Conservation (phyloP, 23 red algal genomes). For the Chondrus crispus region DNA sequence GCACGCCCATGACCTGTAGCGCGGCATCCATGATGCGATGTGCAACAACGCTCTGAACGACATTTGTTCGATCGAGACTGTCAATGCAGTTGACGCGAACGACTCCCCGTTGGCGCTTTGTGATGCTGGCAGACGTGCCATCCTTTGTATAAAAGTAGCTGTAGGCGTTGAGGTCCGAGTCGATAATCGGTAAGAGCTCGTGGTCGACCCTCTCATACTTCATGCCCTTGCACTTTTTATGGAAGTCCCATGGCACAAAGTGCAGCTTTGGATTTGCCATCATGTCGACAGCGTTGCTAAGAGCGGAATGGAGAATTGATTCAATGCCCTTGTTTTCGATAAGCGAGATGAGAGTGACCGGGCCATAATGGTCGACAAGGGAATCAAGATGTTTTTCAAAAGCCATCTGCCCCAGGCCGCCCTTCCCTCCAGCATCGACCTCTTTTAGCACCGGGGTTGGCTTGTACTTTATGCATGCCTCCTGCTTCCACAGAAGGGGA, state of each 20-base stretch:
- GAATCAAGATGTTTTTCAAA: conserved; percentile 81
- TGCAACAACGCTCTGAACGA: conserved; percentile 88
- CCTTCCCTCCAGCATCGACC: conserved; percentile 48
- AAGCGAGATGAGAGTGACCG: conserved; percentile 78
- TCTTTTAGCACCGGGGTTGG: conserved; percentile 54
- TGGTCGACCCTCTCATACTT: conserved; percentile 82
- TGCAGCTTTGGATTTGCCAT: conserved; percentile 49
- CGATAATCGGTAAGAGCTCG: conserved; percentile 63
- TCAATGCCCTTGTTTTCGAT: conserved; percentile 78
- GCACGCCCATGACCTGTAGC: conserved; percentile 67
- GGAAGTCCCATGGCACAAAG: conserved; percentile 96
- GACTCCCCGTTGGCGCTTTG: conserved; percentile 69
- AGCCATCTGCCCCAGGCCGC: conserved; percentile 25
- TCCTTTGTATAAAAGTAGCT: conserved; percentile 67
- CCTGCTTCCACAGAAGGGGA: conserved; percentile 87
- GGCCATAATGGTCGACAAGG: conserved; percentile 75
- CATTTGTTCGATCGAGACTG: conserved; percentile 95
- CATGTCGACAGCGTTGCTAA: conserved; percentile 48
- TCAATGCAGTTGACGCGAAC: conserved; percentile 94
- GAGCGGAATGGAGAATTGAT: conserved; percentile 6
- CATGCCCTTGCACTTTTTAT: conserved; percentile 82
- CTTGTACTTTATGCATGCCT: conserved; percentile 78
- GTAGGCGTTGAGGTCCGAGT: conserved; percentile 54
- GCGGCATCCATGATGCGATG: conserved; percentile 56
- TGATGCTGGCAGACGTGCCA: conserved; percentile 26